phyloP scores from a whole-genome alignment of 352 stramenopile genomes.

The Blastocystis sp. region DNA sequence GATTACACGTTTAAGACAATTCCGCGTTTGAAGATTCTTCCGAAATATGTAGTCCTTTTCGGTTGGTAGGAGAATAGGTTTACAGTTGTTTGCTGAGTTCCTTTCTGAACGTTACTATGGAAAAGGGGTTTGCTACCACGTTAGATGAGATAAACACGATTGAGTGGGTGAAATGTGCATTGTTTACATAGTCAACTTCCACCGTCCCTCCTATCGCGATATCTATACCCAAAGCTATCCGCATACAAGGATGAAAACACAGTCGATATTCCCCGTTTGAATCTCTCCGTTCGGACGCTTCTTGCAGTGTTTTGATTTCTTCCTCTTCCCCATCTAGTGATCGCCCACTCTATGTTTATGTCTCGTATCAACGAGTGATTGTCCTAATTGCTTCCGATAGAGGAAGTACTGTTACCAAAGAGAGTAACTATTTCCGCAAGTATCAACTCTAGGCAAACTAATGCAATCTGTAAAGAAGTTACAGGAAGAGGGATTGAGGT shows the following conservation, averaged over 20 bases:
- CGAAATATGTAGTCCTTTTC: slow-evolving; percentile 32
- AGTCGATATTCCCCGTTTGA: slow-evolving; percentile 27
- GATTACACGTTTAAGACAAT: slow-evolving; percentile 47
- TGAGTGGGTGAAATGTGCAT: neutral
- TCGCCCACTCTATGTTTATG: neutral
- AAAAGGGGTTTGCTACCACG: neutral
- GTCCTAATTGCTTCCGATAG: neutral
- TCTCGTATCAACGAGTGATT: neutral
- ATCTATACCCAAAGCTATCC: slow-evolving; percentile 37
- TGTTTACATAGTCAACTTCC: neutral
- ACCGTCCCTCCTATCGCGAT: slow-evolving; percentile 1
- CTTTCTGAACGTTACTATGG: slow-evolving; percentile 11
- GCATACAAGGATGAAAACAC: neutral
- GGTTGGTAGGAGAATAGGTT: neutral
- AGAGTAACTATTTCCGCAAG: neutral
- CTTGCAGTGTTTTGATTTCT: neutral
- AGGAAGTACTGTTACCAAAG: neutral
- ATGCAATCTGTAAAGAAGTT: neutral
- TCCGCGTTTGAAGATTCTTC: slow-evolving; percentile 10
- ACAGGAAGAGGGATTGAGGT: neutral
- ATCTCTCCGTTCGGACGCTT: slow-evolving; percentile 1
- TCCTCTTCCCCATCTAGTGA: neutral
- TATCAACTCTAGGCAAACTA: neutral
- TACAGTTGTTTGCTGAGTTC: neutral
- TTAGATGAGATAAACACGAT: neutral